phyloP scores from a whole-genome alignment of 2,329 filamentous ascomycete species.

The Pseudogymnoascus sp. region DNA sequence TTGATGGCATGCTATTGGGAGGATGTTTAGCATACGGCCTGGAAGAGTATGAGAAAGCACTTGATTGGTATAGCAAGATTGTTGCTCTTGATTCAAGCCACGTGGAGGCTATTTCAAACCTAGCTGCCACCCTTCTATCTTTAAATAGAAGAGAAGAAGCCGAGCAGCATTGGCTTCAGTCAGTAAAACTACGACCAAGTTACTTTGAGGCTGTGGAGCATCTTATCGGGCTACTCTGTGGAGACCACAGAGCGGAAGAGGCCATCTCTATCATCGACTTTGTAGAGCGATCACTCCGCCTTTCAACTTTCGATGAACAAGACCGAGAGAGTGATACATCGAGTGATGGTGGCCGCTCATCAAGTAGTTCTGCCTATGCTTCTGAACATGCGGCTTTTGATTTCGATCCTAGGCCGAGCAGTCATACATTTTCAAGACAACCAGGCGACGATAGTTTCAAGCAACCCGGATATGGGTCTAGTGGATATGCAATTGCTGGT shows the following conservation, averaged over 20 bases:
- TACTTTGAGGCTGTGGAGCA: conserved; percentile 96
- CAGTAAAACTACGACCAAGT: conserved; percentile 73
- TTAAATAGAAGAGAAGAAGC: conserved; percentile 76
- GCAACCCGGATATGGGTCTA: conserved; percentile 54
- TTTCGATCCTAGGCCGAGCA: conserved; percentile 17
- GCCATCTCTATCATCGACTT: conserved; percentile 81
- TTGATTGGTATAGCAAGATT: conserved; percentile 65
- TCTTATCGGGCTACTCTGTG: conserved; percentile 78
- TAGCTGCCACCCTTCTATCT: conserved; percentile 81
- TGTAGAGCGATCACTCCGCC: conserved; percentile 65
- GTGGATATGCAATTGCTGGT: conserved; percentile 76
- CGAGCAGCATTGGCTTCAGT: conserved; percentile 73
- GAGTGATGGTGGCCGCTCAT: conserved; percentile 36
- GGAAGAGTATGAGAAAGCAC: conserved; percentile 69
- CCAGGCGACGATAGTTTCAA: conserved; percentile 17
- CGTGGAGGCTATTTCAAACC: conserved; percentile 88
- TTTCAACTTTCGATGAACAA: conserved; percentile 37
- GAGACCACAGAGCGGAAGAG: conserved; percentile 69
- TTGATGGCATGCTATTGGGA: conserved; percentile 83
- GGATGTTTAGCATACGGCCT: conserved; percentile 89
- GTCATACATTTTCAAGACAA: conserved; percentile 13
- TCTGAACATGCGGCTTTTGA: conserved; percentile 24
- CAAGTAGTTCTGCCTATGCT: conserved; percentile 18
- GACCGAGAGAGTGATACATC: conserved; percentile 53
- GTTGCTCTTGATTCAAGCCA: conserved; percentile 51